A percentile compares a stretch with the other conserved stretches of the same genome.
Evolutionary conservation across 1,284 basidiomycete genomes (phyloP).

Genomic region (Cryptococcus sp.): DNA sequence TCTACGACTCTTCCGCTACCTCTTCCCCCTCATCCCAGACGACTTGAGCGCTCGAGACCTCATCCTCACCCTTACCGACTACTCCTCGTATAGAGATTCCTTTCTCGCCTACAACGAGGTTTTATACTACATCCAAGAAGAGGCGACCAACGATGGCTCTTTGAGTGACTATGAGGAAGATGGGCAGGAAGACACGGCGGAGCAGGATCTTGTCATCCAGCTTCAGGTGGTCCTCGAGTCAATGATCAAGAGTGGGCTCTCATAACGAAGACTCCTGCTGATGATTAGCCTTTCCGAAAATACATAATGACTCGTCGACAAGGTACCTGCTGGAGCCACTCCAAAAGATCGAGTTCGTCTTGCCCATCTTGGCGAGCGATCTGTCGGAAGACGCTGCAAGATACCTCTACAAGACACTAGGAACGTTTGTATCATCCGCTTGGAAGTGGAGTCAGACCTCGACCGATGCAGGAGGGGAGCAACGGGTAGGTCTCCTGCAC

Average conservation of each 20-base stretch:
- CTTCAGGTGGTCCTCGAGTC: neutral
- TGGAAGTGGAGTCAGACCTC: slow-evolving; percentile 27
- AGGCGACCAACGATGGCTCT: slow-evolving; percentile 16
- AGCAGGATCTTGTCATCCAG: neutral
- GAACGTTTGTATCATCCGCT: slow-evolving; percentile 13
- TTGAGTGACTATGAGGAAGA: slow-evolving; percentile 27
- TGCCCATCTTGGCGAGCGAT: slow-evolving; percentile 18
- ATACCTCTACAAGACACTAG: slow-evolving; percentile 10
- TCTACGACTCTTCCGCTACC: slow-evolving; percentile 12
- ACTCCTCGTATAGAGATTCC: slow-evolving; percentile 27
- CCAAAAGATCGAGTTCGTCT: slow-evolving; percentile 5
- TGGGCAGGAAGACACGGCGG: slow-evolving; percentile 13
- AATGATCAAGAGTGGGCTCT: neutral
- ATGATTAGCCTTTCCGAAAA: slow-evolving; percentile 21
- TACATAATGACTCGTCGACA: slow-evolving; percentile 24
- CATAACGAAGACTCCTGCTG: neutral
- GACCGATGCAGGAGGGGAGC: slow-evolving; percentile 31
- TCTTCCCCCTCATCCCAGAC: slow-evolving; percentile 9
- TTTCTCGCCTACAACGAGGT: slow-evolving; percentile 26
- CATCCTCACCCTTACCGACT: slow-evolving; percentile 13
- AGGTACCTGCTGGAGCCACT: too few relatives aligned
- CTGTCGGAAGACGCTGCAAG: slow-evolving; percentile 15
- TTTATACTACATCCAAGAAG: slow-evolving; percentile 23
- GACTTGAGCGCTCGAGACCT: slow-evolving; percentile 1
- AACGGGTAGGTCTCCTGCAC: slow-evolving; percentile 13